Evolutionary conservation across 768 basidiomycete genomes (phyloP).

Genomic region (Hortiboletus flavorubellus): DNA sequence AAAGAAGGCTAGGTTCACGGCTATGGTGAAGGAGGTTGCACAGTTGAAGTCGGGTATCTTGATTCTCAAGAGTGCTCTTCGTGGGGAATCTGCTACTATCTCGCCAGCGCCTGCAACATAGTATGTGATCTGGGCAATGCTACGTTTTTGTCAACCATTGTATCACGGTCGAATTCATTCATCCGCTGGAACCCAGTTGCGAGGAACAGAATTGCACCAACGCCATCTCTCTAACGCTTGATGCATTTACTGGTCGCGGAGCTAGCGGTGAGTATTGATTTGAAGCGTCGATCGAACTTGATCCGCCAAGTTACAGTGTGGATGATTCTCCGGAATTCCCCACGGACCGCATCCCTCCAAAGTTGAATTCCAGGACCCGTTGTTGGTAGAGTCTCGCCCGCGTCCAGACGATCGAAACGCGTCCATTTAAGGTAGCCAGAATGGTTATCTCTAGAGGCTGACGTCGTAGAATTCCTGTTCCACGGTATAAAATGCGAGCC

Average conservation of each 20-base stretch:
- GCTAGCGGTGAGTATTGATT: constrained; percentile 12
- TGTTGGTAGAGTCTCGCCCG: neutral
- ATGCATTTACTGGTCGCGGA: neutral
- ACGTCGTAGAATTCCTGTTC: constrained; percentile 19
- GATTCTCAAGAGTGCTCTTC: constrained; percentile 46
- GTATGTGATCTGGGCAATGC: constrained; percentile 14
- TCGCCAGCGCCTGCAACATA: constrained; percentile 26
- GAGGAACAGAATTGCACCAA: neutral
- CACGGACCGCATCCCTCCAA: neutral
- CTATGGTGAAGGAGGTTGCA: constrained; percentile 76
- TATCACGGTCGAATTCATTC: constrained; percentile 15
- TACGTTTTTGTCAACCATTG: constrained; percentile 17
- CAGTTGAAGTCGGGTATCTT: constrained; percentile 64
- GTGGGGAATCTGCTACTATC: constrained; percentile 27
- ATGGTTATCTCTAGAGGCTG: constrained; percentile 24
- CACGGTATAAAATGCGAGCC: constrained; percentile 26
- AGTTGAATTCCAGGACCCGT: constrained; percentile 9
- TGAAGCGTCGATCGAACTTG: constrained; percentile 20
- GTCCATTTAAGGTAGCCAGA: constrained; percentile 15
- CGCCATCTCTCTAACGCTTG: neutral
- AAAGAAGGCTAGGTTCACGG: constrained; percentile 74
- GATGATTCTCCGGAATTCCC: neutral
- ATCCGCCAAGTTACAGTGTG: constrained; percentile 9
- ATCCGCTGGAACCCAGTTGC: constrained; percentile 11
- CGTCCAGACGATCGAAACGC: constrained; percentile 5